Evolutionary conservation across 2,329 filamentous ascomycete genomes (phyloP), one percentile per base, ranked within the genome.

Genomic region (Gremmenia infestans): DNA sequence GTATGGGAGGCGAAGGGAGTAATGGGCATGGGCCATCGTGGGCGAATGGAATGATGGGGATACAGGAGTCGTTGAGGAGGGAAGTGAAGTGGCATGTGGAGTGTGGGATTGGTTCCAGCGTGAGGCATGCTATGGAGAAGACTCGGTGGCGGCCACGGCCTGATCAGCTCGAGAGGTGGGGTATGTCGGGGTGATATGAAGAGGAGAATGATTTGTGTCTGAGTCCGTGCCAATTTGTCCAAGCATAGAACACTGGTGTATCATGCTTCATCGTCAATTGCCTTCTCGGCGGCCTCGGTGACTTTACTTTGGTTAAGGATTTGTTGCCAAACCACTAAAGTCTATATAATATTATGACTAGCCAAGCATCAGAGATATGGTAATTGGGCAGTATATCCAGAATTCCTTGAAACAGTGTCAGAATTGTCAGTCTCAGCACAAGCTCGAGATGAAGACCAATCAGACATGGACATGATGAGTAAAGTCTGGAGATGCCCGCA

Each of bases 111-210:
- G 12, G 9, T 2, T 4, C 7, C 1, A 17, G 43, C 3, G 22
- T 56, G 4, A 12, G 11, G 8, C 8, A 2, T 19, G 50, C 52
- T 49, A 52, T 56, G 45, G 17, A 32, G 4, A 23, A 28, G 2
- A 48, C 45, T 12, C 22, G 32, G 2, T 52, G 54, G 54, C 12
- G 48, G 45, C 50, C 54, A 2, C 49, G 43, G 15, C 14, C 50
- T 5, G 45, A 50, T 4, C 54, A 56, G 28, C 39, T 56, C n/a
- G 32, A 42, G 25, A 19, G 54, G 25, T 56, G 54, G 50, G 37
- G 37, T 14, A 39, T 39, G 37, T 5, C 7, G n/a, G n/a, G 14
- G n/a, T 40, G 37, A 15, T n/a, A 40, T 15, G 37, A 4, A 40
- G 37, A n/a, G 8, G 37, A 32, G 28, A 22, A 22, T 22, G 28